Base-by-base conservation (phyloP, 2,329 filamentous ascomycete genomes). In the Curvularia hawaiiensis region DNA sequence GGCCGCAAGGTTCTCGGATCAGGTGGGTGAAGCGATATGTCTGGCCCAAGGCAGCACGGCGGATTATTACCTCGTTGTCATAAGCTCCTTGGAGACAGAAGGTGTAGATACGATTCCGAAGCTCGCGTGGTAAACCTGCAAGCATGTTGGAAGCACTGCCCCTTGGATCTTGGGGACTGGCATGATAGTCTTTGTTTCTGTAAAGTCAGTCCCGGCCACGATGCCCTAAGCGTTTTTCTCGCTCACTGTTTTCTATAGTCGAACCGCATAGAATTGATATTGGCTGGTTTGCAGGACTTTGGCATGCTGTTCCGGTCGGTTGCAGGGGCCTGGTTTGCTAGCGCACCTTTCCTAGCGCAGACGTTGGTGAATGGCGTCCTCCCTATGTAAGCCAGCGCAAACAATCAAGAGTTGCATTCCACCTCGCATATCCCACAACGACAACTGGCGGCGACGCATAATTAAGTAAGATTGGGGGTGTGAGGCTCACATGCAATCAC, bases 61-160 rank as follows among this genome's bases (percentile, higher is more conserved):
- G 60, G 16, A 68, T 56, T 10, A 68, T 59, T 14, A 68, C 64
- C 30, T 68, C 64, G 22, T 67, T 60, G 47, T 68, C 66, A 14
- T 60, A 59, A 4, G 41, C 18, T 11, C 66, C 60, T 44, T 67
- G 56, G 8, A 66, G 57, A 16, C 61, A 67, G 33, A 59, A 67
- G 3, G 56, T 49, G 39, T 66, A 62, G 52, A 68, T 56, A 24
- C 58, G 54, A 30, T 67, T 59, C 26, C 66, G 66, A 33, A 68
- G 57, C 39, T 68, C 66, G 49, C 63, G 62, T 31, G 66, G 64
- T n/a, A 68, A 48, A 41, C 35, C 41, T 11, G 46, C 50, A 26
- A 63, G 61, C 22, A 63, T 45, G 5, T 41, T 41, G 11, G 44
- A 40, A 24, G 51, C 52, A 12, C 58, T 24, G 5, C 39, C 43